Base-by-base conservation (phyloP, 345 rosid species). In the Cardamine resedifolia region DNA sequence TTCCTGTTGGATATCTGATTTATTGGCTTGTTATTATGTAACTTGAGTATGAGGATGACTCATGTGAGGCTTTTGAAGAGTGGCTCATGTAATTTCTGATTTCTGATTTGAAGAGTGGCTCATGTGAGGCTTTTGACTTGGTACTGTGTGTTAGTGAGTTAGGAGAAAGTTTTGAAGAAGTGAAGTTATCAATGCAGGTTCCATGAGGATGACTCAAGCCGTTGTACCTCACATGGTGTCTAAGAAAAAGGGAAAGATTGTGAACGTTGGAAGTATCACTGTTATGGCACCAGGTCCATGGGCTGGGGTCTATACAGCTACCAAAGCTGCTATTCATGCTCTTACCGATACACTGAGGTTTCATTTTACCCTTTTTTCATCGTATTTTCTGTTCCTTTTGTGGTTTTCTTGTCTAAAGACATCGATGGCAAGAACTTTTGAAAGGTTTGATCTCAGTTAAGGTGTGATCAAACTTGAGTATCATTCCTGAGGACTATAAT, bases 271-370 rank as follows among this genome's bases (percentile, higher is more conserved):
- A 57, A 90, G 96, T 53, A 74, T 85, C 39, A 33, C 83, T 53
- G 96, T 70, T 28, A 24, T 80, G 79, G 79, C 82, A 62, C 87
- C 94, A 4, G 78, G 83, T 39, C 97, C 92, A 0, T 94, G 97
- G 97, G 70, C 88, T 6, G 96, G 97, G 45, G 92, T 81, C 62
- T 94, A 89, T 74, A 76, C 86, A 53, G 88, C 90, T 10, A 78
- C 94, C 24, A 94, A 94, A 84, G 96, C 97, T 36, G 91, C 96
- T 52, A 79, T 94, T 62, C 96, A 94, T 77, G 80, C 95, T 18
- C 75, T 90, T 50, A 86, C 96, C 7, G 97, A 94, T 70, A 80
- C 95, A 49, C 49, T 94, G 70, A 90, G 96, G 98, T 90, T 43
- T n/a, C n/a, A n/a, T n/a, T n/a, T n/a, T n/a, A n/a, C n/a, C n/a